Percentiles rank a stretch among this genome's conserved stretches.
Conservation (phyloP, 1,139 yeast genomes). For the Nakaseomyces nivariensis region DNA sequence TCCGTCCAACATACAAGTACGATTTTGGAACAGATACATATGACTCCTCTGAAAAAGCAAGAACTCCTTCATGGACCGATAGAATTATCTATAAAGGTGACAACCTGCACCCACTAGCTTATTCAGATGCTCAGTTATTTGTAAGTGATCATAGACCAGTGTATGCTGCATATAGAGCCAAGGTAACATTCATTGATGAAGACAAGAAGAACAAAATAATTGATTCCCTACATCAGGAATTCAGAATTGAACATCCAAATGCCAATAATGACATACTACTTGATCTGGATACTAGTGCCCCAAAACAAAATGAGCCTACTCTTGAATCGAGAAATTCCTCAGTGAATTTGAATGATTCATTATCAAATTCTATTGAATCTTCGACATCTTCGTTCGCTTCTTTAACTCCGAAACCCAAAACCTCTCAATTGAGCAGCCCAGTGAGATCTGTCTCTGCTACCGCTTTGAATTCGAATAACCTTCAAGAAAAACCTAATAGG, state of each 20-base stretch:
- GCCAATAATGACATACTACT: constrained; percentile 5
- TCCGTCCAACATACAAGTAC: constrained; percentile 86
- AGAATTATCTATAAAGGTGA: constrained; percentile 59
- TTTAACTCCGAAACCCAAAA: constrained; percentile 5
- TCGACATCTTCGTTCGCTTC: constrained; percentile 3
- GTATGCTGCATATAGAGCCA: constrained; percentile 57
- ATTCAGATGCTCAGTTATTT: constrained; percentile 46
- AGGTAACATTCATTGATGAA: constrained; percentile 57
- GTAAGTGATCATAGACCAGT: constrained; percentile 92
- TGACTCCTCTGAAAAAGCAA: constrained; percentile 82
- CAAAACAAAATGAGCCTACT: neutral
- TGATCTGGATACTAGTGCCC: neutral
- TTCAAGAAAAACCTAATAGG: constrained; percentile 5
- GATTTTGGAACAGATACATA: constrained; percentile 71
- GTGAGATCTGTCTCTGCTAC: constrained; percentile 4
- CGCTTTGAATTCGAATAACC: neutral
- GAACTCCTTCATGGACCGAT: constrained; percentile 98
- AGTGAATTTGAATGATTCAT: neutral
- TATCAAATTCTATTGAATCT: neutral
- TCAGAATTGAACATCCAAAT: constrained; percentile 30
- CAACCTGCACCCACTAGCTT: constrained; percentile 45
- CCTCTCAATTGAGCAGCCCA: constrained; percentile 10
- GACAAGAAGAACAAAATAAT: constrained; percentile 41
- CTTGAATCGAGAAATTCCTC: neutral
- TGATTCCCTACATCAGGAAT: constrained; percentile 42